These are phyloP conservation scores for Thraustotheca clavata DNA, from an alignment of 352 stramenopile species.

Conservation along the genomic window DNA sequence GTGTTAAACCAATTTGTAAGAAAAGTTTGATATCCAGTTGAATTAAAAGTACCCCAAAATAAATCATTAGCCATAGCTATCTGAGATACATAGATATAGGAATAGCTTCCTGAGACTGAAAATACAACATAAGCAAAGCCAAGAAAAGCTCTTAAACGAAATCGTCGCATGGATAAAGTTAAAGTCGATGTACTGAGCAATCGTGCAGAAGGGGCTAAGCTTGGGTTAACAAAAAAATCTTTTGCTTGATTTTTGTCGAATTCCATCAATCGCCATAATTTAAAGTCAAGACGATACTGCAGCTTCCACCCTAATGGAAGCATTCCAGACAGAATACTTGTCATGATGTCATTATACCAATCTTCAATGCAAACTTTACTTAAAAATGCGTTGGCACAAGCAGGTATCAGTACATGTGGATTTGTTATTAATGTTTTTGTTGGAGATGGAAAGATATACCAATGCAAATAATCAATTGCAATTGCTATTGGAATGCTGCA, in stretches of 20 bases:
- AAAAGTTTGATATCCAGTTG: constrained; percentile 12
- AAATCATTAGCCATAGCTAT: constrained; percentile 18
- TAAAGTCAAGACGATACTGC: not conserved
- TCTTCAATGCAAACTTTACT: constrained; percentile 3
- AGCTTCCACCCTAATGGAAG: not conserved
- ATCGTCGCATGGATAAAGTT: not conserved
- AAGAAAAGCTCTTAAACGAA: not conserved
- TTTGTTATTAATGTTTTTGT: too few relatives aligned
- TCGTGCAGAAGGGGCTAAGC: not conserved
- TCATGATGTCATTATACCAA: not conserved
- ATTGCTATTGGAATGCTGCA: not conserved
- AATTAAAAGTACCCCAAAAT: constrained; percentile 11
- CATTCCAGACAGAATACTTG: constrained; percentile 8
- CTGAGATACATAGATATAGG: not conserved
- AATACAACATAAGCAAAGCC: constrained; percentile 1
- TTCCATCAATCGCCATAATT: not conserved
- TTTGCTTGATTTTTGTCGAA: not conserved
- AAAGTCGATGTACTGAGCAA: not conserved
- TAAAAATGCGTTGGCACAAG: not conserved
- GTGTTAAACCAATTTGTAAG: constrained; percentile 15
- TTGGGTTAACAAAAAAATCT: too few relatives aligned
- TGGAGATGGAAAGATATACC: not conserved
- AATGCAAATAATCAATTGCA: not conserved
- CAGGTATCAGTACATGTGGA: constrained; percentile 4
- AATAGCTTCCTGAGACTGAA: constrained; percentile 7